Evolutionary conservation across 2,329 filamentous ascomycete species (phyloP).

Genomic region (Eutypella sp.): DNA sequence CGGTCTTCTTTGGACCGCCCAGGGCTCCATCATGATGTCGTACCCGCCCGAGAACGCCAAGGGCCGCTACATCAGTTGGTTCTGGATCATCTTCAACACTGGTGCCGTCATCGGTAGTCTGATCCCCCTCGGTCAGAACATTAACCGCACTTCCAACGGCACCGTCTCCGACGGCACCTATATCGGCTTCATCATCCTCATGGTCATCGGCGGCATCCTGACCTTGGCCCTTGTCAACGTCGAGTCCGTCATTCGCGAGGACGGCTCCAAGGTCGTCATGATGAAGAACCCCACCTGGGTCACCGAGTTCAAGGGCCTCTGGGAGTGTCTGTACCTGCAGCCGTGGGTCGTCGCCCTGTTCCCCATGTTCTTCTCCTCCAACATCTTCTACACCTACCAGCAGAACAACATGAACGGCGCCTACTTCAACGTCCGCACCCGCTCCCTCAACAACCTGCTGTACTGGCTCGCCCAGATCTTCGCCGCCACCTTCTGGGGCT

Average conservation of each 20-base stretch:
- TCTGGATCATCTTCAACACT: constrained; percentile 94
- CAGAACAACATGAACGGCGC: constrained; percentile 67
- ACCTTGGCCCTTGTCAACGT: constrained; percentile 60
- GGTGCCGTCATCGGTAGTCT: constrained; percentile 81
- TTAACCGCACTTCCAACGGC: constrained; percentile 44
- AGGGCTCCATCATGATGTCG: constrained; percentile 84
- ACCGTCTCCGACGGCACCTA: constrained; percentile 65
- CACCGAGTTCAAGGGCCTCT: constrained; percentile 64
- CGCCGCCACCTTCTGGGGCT: constrained; percentile 63
- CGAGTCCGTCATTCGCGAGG: constrained; percentile 60
- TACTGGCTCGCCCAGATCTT: constrained; percentile 72
- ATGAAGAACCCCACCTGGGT: constrained; percentile 76
- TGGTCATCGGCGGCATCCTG: constrained; percentile 58
- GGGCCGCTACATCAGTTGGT: constrained; percentile 83
- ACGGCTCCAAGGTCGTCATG: constrained; percentile 65
- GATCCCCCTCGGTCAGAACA: constrained; percentile 70
- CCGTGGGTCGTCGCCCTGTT: constrained; percentile 66
- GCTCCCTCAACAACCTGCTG: constrained; percentile 64
- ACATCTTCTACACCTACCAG: constrained; percentile 78
- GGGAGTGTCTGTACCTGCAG: constrained; percentile 57
- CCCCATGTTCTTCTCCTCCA: constrained; percentile 75
- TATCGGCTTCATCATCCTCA: constrained; percentile 69
- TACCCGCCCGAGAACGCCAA: constrained; percentile 79
- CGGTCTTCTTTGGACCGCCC: constrained; percentile 75
- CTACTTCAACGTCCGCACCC: constrained; percentile 66